These are phyloP conservation scores for Pseudocercospora crystallina DNA, from an alignment of 2,329 filamentous ascomycete genomes.

Conservation along the genomic window DNA sequence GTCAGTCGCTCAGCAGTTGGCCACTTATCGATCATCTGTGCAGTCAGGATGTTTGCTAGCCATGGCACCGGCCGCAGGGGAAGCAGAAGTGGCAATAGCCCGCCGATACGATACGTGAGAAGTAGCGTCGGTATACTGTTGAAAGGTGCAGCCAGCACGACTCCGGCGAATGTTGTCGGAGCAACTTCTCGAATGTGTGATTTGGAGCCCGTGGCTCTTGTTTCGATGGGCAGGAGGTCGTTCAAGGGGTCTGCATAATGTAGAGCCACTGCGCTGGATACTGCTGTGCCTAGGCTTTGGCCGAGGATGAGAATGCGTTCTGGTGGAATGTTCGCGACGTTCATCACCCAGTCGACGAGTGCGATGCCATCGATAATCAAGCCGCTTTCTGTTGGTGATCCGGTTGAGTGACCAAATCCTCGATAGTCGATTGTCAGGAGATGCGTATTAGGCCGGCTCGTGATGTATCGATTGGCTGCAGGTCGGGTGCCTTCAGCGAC, in stretches of 20 bases:
- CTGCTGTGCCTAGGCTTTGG: constrained; percentile 85
- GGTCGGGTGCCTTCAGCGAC: constrained; percentile 76
- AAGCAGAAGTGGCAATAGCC: constrained; percentile 73
- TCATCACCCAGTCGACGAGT: constrained; percentile 70
- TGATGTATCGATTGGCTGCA: constrained; percentile 72
- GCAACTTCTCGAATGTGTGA: not conserved
- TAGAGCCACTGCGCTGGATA: constrained; percentile 72
- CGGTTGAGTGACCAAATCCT: constrained; percentile 79
- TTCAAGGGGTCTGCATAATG: constrained; percentile 53
- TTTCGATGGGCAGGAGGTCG: constrained; percentile 16
- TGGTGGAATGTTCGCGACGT: constrained; percentile 63
- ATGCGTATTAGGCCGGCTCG: constrained; percentile 72
- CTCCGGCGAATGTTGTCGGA: constrained; percentile 69
- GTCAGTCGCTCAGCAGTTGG: constrained; percentile 66
- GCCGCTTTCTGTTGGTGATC: constrained; percentile 76
- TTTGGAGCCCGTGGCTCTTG: too few species aligned
- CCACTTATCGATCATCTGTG: constrained; percentile 78
- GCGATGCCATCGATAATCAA: constrained; percentile 76
- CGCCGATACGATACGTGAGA: constrained; percentile 74
- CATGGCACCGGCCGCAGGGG: constrained; percentile 69
- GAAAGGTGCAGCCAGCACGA: constrained; percentile 80
- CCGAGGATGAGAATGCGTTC: constrained; percentile 77
- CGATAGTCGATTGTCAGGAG: constrained; percentile 89
- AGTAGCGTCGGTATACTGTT: constrained; percentile 71
- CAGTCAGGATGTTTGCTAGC: constrained; percentile 60